A percentile compares a stretch with the other conserved stretches of the same genome.
Conservation (phyloP, 441 rosid genomes). For the Jatropha multifida region DNA sequence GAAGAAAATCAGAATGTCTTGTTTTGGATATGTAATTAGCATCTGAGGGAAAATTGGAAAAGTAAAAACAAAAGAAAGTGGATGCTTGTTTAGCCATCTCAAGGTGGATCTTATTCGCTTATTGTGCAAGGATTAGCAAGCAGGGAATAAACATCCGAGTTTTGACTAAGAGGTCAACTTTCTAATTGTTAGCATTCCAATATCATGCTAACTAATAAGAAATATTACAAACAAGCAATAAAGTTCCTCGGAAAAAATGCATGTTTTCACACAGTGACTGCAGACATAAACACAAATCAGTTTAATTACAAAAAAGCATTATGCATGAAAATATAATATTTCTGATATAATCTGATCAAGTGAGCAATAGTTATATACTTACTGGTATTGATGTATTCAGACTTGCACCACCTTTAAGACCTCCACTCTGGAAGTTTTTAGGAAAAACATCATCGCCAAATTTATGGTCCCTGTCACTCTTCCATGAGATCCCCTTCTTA, state of each 20-base stretch:
- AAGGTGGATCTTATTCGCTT: no score
- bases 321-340: background rate
- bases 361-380: conserved; percentile 30
- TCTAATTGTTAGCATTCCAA: no score
- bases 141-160: no score
- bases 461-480: conserved; percentile 83
- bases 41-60: no score
- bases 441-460: conserved; percentile 76
- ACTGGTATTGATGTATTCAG: conserved; percentile 56
- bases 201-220: no score
- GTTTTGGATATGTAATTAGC: no score
- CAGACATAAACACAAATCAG: background rate
- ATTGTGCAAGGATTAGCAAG: no score
- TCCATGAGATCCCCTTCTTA: conserved; percentile 76
- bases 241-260: background rate
- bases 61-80: no score
- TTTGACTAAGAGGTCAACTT: no score
- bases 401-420: conserved; percentile 50
- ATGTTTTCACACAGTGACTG: background rate
- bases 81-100: no score
- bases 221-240: no score
- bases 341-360: background rate
- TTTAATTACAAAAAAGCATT: background rate
- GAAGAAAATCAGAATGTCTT: no score
- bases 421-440: conserved; percentile 58